Evolutionary conservation across 495 filamentous ascomycete genomes (phyloP).

Genomic region (Neurospora sp.): DNA sequence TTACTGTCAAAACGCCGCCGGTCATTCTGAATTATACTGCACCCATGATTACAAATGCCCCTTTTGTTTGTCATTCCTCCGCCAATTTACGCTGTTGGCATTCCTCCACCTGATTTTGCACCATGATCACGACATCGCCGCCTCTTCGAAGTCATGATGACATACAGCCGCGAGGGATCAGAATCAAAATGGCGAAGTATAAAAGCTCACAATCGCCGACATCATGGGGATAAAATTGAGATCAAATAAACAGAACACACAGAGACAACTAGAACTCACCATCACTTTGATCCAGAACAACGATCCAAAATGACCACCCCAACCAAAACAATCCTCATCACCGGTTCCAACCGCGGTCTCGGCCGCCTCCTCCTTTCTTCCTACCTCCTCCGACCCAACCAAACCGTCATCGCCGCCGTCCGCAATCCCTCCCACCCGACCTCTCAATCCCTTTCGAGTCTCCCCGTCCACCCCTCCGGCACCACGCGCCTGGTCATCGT

Average conservation of each 20-base stretch:
- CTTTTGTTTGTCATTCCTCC: neutral
- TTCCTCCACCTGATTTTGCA: neutral
- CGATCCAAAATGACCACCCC: neutral
- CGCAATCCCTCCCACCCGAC: conserved; percentile 19
- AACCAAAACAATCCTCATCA: conserved; percentile 15
- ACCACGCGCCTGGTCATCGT: conserved; percentile 16
- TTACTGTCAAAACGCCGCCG: neutral
- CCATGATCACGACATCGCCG: neutral
- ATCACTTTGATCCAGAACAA: too few species aligned
- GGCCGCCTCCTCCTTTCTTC: conserved; percentile 17
- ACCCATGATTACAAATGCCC: neutral
- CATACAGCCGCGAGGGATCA: neutral
- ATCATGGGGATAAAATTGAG: neutral
- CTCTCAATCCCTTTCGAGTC: conserved; percentile 11
- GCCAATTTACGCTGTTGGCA: neutral
- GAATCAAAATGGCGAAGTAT: neutral
- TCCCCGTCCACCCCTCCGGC: conserved; percentile 10
- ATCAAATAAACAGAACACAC: too few species aligned
- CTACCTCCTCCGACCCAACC: conserved; percentile 20
- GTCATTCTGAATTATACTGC: neutral
- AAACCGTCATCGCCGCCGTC: conserved; percentile 26
- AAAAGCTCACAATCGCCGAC: neutral
- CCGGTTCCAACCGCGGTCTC: conserved; percentile 24
- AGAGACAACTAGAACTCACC: too few species aligned
- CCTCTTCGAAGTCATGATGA: neutral